A percentile compares a stretch with the other conserved stretches of the same genome.
Conservation (phyloP, 176 grass and related monocot species). For the Panicum miliaceum region DNA sequence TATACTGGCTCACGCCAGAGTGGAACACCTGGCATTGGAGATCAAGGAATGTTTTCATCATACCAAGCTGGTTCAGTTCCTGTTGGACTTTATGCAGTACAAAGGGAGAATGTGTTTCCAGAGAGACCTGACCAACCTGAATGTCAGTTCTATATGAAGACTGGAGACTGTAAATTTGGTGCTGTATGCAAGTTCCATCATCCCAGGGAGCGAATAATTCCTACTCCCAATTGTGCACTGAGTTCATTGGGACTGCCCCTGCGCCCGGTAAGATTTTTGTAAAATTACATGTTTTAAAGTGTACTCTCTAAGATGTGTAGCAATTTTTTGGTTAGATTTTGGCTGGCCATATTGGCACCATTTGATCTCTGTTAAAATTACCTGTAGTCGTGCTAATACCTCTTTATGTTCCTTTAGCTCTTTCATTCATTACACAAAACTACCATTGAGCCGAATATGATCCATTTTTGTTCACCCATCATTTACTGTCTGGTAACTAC, state of each 20-base stretch:
- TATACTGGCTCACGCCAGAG: constrained; percentile 60
- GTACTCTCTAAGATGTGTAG: background rate
- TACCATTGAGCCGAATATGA: background rate
- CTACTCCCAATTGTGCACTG: constrained; percentile 76
- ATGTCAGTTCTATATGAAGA: constrained; percentile 97
- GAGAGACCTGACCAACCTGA: constrained; percentile 94
- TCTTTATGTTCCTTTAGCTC: background rate
- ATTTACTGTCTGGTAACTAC: background rate
- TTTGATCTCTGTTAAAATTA: background rate
- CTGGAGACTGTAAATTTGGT: constrained; percentile 95
- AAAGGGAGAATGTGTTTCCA: constrained; percentile 84
- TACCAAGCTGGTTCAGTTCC: constrained; percentile 75
- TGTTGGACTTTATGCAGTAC: constrained; percentile 71
- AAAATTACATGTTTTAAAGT: background rate
- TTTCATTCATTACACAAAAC: constrained; percentile 20
- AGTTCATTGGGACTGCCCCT: constrained; percentile 76
- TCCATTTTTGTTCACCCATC: constrained; percentile 11
- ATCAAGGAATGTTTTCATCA: constrained; percentile 67
- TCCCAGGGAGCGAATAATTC: constrained; percentile 74
- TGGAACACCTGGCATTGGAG: constrained; percentile 58
- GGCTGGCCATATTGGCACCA: background rate
- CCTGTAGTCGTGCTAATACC: background rate
- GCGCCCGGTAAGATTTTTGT: constrained; percentile 64
- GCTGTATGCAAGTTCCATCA: constrained; percentile 94
- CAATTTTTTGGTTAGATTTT: background rate